These are phyloP conservation scores for Leccinum broughii DNA, from an alignment of 768 basidiomycete genomes.

Conservation along the genomic window DNA sequence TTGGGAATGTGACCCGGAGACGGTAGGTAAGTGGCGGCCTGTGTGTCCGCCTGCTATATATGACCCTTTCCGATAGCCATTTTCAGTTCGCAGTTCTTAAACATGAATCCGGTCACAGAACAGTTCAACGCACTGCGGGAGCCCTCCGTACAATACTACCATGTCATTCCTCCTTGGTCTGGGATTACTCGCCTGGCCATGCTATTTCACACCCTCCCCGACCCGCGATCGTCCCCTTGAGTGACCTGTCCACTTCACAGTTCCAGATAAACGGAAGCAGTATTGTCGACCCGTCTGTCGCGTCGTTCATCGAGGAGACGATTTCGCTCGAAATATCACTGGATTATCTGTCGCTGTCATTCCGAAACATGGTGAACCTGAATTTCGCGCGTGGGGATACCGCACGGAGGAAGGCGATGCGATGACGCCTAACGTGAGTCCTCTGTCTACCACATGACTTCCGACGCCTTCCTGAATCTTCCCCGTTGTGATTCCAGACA, in stretches of 20 bases:
- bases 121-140: neutral
- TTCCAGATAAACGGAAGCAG: neutral
- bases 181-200: neutral
- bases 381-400: conserved; percentile 37
- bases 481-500: conserved; percentile 23
- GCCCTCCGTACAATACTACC: neutral
- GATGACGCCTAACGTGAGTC: conserved; percentile 35
- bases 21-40: neutral
- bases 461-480: neutral
- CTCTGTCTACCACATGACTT: neutral
- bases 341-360: conserved; percentile 35
- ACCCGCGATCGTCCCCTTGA: neutral
- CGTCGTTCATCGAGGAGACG: conserved; percentile 18
- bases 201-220: neutral
- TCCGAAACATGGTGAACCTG: conserved; percentile 24
- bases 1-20: neutral
- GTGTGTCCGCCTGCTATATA: neutral
- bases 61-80: neutral
- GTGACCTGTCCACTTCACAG: neutral
- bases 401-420: conserved; percentile 36
- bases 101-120: neutral
- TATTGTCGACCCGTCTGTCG: conserved; percentile 20
- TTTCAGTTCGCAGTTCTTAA: neutral
- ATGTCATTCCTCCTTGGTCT: neutral
- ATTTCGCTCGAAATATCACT: conserved; percentile 26